Conservation (phyloP, 129 eudicot genomes). For the Oenanthe sinensis region DNA sequence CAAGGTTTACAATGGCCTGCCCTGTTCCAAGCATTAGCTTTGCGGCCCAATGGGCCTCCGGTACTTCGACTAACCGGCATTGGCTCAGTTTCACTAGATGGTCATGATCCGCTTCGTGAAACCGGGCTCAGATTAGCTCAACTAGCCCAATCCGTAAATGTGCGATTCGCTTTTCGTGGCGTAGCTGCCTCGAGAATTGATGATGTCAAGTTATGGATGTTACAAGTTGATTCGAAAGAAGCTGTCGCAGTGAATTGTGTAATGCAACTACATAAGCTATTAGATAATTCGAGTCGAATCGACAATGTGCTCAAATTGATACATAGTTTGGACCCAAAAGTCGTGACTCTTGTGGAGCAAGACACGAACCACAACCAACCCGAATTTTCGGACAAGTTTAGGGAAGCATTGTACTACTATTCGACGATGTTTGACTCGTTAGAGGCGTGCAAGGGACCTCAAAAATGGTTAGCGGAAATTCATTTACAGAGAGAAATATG, state of each 20-base stretch:
- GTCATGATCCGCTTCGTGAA: conserved; percentile 48
- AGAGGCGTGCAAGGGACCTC: conserved; percentile 40
- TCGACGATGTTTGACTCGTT: conserved; percentile 79
- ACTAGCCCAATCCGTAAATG: conserved; percentile 59
- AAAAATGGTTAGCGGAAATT: conserved; percentile 48
- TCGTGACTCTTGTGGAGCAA: conserved; percentile 71
- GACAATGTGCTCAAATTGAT: conserved; percentile 47
- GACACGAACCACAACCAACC: conserved; percentile 70
- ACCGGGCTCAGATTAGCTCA: conserved; percentile 55
- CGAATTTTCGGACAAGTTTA: conserved; percentile 53
- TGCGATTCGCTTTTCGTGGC: conserved; percentile 57
- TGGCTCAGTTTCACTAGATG: conserved; percentile 47
- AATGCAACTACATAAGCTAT: conserved; percentile 51
- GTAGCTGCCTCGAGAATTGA: conserved; percentile 46
- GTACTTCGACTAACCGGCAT: conserved; percentile 55
- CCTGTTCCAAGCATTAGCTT: conserved; percentile 70
- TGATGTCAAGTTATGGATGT: conserved; percentile 62
- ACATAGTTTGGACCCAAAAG: conserved; percentile 42
- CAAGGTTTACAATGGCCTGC: conserved; percentile 96
- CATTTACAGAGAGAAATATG: conserved; percentile 63
- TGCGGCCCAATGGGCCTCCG: conserved; percentile 76
- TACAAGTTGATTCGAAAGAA: conserved; percentile 51
- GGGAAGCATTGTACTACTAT: conserved; percentile 63
- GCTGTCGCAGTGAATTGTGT: conserved; percentile 68
- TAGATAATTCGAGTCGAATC: conserved; percentile 28